A percentile compares a stretch with the other conserved stretches of the same genome.
Evolutionary conservation across 1,139 yeast species (phyloP).

Genomic region (Candida pseudoviswanathii): DNA sequence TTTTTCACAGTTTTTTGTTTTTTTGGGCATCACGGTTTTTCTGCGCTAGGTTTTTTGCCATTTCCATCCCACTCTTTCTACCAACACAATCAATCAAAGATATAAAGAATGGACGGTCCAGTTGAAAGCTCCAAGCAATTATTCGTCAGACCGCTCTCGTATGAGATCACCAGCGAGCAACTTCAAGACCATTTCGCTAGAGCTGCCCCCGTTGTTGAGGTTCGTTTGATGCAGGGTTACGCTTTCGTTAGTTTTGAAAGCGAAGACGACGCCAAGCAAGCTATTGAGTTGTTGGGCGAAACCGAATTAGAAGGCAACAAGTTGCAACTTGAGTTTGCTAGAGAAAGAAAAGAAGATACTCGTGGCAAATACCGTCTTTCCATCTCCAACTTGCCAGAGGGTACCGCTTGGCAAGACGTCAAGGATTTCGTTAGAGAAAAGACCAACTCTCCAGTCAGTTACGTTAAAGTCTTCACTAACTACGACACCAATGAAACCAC

Average conservation of each 20-base stretch:
- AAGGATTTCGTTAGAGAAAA: slow-evolving; percentile 79
- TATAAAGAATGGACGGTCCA: slow-evolving; percentile 10
- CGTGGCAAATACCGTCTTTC: slow-evolving; percentile 75
- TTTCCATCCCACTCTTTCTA: neutral
- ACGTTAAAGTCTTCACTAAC: slow-evolving; percentile 71
- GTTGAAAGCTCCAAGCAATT: slow-evolving; percentile 25
- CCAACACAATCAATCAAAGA: slow-evolving; percentile 7
- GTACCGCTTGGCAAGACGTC: slow-evolving; percentile 83
- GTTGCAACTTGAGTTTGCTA: slow-evolving; percentile 69
- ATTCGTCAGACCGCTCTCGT: slow-evolving; percentile 44
- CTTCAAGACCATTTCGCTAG: slow-evolving; percentile 67
- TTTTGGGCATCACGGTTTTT: neutral
- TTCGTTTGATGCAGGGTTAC: slow-evolving; percentile 72
- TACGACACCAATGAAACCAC: slow-evolving; percentile 61
- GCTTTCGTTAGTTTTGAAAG: slow-evolving; percentile 74
- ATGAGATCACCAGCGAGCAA: slow-evolving; percentile 54
- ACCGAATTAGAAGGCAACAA: slow-evolving; percentile 63
- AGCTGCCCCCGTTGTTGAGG: slow-evolving; percentile 66
- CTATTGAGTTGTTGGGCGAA: slow-evolving; percentile 63
- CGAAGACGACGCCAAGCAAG: slow-evolving; percentile 65
- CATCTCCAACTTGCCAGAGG: slow-evolving; percentile 69
- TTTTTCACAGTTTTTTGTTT: neutral
- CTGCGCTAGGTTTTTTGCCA: no score
- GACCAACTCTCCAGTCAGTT: slow-evolving; percentile 64
- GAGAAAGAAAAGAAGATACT: slow-evolving; percentile 58